Evolutionary conservation across 2,329 filamentous ascomycete species (phyloP).

Genomic region (Talaromyces sp.): DNA sequence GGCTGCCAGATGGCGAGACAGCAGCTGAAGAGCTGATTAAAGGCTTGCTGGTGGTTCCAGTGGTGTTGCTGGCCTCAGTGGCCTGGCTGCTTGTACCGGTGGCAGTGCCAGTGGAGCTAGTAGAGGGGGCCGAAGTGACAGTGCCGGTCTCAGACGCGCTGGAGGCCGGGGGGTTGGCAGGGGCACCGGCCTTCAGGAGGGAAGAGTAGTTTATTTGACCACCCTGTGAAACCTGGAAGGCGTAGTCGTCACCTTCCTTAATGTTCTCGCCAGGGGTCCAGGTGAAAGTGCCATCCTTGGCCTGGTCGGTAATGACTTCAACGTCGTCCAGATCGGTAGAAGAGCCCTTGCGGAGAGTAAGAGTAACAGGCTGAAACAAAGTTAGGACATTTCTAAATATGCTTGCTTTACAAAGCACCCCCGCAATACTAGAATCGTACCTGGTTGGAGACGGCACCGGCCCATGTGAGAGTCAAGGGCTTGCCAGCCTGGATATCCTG

Average conservation of each 20-base stretch:
- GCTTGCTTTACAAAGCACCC: not conserved
- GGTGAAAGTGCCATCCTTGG: constrained; percentile 50
- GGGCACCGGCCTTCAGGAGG: constrained; percentile 49
- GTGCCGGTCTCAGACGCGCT: constrained; percentile 9
- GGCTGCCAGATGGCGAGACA: constrained; percentile 25
- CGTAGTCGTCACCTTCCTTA: constrained; percentile 54
- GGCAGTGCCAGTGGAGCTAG: constrained; percentile 1
- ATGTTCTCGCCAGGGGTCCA: constrained; percentile 55
- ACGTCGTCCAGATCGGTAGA: constrained; percentile 55
- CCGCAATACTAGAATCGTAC: constrained; percentile 21
- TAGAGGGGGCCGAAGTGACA: constrained; percentile 3
- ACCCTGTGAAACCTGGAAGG: constrained; percentile 61
- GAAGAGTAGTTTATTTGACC: constrained; percentile 59
- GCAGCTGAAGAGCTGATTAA: constrained; percentile 31
- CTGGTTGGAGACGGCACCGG: constrained; percentile 40
- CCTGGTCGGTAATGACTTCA: constrained; percentile 49
- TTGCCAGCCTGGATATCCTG: constrained; percentile 52
- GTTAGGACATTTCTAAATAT: not conserved
- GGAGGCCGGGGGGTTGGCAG: constrained; percentile 29
- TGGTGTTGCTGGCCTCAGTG: constrained; percentile 12
- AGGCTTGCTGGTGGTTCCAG: constrained; percentile 53
- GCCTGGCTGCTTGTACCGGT: constrained; percentile 14
- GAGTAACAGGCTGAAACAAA: constrained; percentile 51
- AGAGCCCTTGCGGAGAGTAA: constrained; percentile 59
- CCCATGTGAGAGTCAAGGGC: constrained; percentile 53